Conservation (phyloP, 768 basidiomycete genomes). For the Psilocybe subaeruginosa region DNA sequence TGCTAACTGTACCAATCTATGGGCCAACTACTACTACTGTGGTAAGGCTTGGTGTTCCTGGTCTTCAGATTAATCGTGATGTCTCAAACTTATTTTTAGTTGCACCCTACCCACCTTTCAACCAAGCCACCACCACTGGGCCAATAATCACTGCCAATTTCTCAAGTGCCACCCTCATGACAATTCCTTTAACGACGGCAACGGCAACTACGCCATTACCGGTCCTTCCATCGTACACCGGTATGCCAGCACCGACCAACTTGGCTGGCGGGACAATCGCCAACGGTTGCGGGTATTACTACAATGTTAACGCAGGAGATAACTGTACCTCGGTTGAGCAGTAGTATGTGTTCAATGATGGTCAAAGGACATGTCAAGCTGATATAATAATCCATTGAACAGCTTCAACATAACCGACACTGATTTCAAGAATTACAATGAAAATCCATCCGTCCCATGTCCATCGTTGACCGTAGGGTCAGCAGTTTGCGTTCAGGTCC, state of each 20-base stretch:
- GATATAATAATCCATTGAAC: no score
- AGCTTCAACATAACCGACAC: no score
- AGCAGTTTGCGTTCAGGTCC: no score
- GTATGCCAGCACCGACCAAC: neutral
- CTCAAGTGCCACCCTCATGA: neutral
- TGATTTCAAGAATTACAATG: no score
- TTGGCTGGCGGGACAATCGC: conserved; percentile 5
- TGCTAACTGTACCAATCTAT: conserved; percentile 10
- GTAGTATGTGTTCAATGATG: no score
- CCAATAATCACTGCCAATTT: conserved; percentile 5
- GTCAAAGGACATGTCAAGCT: no score
- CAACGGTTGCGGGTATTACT: conserved; percentile 8
- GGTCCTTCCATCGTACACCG: no score
- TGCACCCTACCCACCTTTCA: conserved; percentile 10
- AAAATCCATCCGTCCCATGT: no score
- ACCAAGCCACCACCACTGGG: neutral
- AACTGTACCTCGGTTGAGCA: neutral
- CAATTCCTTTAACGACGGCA: neutral
- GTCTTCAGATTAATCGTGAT: no score
- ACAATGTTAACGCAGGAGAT: neutral
- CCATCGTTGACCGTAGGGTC: no score
- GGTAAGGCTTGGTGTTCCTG: no score
- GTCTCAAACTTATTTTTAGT: neutral
- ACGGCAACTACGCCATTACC: neutral
- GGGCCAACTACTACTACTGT: conserved; percentile 7